Evolutionary conservation across 2,329 filamentous ascomycete species (phyloP).

Genomic region (Sporothrix schenckii): DNA sequence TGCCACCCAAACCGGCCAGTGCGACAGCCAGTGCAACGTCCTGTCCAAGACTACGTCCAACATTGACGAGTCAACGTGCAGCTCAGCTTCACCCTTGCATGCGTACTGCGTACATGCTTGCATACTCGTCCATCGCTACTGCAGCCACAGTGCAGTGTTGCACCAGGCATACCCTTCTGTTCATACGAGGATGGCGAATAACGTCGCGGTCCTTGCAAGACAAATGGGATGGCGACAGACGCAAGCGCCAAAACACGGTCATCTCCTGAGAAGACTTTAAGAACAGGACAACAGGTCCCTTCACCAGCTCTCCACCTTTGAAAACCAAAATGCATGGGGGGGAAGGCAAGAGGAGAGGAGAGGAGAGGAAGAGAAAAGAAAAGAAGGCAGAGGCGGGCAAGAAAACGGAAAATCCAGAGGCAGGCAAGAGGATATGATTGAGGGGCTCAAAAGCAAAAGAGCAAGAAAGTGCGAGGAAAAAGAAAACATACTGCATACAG

Average conservation of each 20-base stretch:
- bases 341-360: neutral
- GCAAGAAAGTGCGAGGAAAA: neutral
- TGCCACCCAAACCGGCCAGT: neutral
- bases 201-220: too few relatives aligned
- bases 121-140: neutral
- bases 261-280: too few relatives aligned
- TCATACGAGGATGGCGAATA: neutral
- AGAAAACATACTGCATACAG: constrained; percentile 9
- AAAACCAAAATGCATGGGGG: neutral
- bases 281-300: neutral
- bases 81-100: constrained; percentile 14
- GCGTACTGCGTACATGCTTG: neutral
- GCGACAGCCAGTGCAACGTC: neutral
- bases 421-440: too few relatives aligned
- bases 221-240: neutral
- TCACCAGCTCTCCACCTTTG: neutral
- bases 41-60: too few relatives aligned
- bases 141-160: constrained; percentile 15
- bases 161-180: neutral
- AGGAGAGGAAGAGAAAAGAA: neutral
- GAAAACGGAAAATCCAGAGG: neutral
- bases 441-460: too few relatives aligned
- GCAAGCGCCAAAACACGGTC: too few relatives aligned
- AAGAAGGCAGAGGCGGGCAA: too few relatives aligned
- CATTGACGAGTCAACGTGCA: neutral